phyloP scores from a whole-genome alignment of 495 filamentous ascomycete species.

The Hyaloscypha variabilis region DNA sequence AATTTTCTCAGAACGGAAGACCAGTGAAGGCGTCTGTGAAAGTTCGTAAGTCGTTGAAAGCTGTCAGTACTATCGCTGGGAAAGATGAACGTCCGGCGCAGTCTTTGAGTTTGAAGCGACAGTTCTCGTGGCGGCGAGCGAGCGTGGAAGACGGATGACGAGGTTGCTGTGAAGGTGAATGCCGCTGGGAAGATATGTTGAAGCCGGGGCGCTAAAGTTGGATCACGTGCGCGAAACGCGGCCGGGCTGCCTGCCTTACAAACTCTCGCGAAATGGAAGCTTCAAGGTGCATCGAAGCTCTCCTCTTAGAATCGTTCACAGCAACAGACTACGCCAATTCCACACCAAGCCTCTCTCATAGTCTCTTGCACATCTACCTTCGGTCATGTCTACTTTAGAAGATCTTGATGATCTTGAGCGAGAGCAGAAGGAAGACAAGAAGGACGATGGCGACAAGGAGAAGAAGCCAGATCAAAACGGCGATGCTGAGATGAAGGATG shows the following conservation, averaged over 20 bases:
- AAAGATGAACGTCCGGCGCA: conserved; percentile 27
- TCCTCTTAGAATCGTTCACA: conserved; percentile 1
- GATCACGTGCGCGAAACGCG: conserved; percentile 8
- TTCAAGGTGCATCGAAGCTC: conserved; percentile 24
- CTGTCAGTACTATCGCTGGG: conserved; percentile 33
- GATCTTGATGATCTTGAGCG: conserved; percentile 72
- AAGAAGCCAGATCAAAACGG: conserved; percentile 66
- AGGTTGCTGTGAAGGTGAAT: not conserved
- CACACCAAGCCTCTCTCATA: not conserved
- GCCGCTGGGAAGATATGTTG: not conserved
- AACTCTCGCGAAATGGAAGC: conserved; percentile 26
- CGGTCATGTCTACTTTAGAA: conserved; percentile 79
- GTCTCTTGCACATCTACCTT: not conserved
- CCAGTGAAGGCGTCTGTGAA: conserved; percentile 37
- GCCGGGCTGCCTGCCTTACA: conserved; percentile 22
- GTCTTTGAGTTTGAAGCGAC: conserved; percentile 31
- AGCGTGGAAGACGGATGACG: conserved; percentile 24
- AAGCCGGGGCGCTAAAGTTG: not conserved
- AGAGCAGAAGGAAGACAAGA: conserved; percentile 63
- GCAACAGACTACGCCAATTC: not conserved
- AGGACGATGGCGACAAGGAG: conserved; percentile 73
- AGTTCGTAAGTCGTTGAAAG: conserved; percentile 30
- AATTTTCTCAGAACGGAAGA: conserved; percentile 29
- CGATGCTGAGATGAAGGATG: conserved; percentile 91
- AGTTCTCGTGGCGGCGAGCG: conserved; percentile 31